Base-by-base conservation (phyloP, 1,139 yeast species). In the Diutina neorugosa region DNA sequence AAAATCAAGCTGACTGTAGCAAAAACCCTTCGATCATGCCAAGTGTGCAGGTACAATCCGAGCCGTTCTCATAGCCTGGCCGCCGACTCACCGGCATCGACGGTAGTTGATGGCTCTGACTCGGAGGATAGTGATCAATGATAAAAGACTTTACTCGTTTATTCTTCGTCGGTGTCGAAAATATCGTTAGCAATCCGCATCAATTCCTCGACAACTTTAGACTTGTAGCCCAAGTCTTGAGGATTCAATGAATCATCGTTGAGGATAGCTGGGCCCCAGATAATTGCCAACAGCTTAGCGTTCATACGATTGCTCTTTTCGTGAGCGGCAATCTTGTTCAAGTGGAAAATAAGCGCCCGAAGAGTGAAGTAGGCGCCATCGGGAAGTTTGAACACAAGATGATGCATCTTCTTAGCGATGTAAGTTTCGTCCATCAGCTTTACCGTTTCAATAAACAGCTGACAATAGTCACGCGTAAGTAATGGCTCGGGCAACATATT, bases 361-460 rank as follows among this genome's bases (percentile, higher is more conserved):
- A 93, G 74, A 0, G 98, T 91, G 71, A 96, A 90, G 66, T 93
- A 93, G 55, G 94, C 90, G 1, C 96, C 94, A 67, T 93, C 98
- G 0, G 98, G 97, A 54, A 93, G 76, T 60, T 86, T 86, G 69
- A 85, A 93, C 51, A 93, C 88, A 55, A 88, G 78, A 53, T 89
- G 89, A 66, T 93, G 98, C 61, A 93, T 74, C 57, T 84, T 86
- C 61, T 89, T 90, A 53, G 78, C 78, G 52, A 89, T 81, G 53
- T 64, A 71, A n/a, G 69, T 65, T 58, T 73, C 77, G 60, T 74
- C 77, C 52, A 62, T 59, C n/a, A 75, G 69, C 61, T 85, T 82
- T 27, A 90, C 85, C 12, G 96, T 90, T 49, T 84, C 86, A 54
- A 90, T 73, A 57, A 86, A 81, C 20, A 78, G 75, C 52, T 75